Evolutionary conservation across 75 land plant species (phyloP).

Genomic region (Larix kaempferi): DNA sequence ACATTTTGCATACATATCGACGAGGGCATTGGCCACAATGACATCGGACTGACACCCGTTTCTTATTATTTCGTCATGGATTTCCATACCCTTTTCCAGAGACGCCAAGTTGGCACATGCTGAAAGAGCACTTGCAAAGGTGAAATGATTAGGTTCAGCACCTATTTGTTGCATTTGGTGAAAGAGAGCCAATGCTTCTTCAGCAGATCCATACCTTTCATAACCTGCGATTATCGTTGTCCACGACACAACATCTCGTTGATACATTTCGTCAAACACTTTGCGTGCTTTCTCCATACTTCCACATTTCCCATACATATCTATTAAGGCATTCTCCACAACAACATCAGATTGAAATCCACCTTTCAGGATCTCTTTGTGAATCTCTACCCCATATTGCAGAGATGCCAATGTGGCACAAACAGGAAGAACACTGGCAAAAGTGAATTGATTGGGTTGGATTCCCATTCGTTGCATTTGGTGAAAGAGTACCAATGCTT

Average conservation of each 20-base stretch:
- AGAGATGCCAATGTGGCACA: constrained; percentile 17
- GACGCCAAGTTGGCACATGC: constrained; percentile 36
- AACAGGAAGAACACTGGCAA: constrained; percentile 23
- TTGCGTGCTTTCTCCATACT: constrained; percentile 12
- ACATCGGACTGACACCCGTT: constrained; percentile 36
- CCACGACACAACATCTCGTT: constrained; percentile 31
- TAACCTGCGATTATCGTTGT: constrained; percentile 28
- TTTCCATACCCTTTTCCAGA: constrained; percentile 12
- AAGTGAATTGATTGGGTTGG: constrained; percentile 17
- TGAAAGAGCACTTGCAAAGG: constrained; percentile 45
- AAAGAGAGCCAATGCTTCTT: constrained; percentile 16
- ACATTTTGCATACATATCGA: constrained; percentile 67
- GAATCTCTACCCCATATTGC: constrained; percentile 19
- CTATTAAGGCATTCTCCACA: constrained; percentile 20
- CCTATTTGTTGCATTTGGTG: constrained; percentile 9
- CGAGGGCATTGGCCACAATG: constrained; percentile 28
- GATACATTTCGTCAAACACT: constrained; percentile 35
- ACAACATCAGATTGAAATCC: constrained; percentile 5
- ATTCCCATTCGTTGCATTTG: constrained; percentile 23
- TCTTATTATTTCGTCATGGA: constrained; percentile 35
- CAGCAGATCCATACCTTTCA: constrained; percentile 10
- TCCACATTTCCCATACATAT: constrained; percentile 31
- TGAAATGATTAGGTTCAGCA: constrained; percentile 34
- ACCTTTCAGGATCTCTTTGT: constrained; percentile 11
- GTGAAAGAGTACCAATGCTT: constrained; percentile 23